Evolutionary conservation across 169 alveolate species (phyloP).

Genomic region (Babesia bovis): DNA sequence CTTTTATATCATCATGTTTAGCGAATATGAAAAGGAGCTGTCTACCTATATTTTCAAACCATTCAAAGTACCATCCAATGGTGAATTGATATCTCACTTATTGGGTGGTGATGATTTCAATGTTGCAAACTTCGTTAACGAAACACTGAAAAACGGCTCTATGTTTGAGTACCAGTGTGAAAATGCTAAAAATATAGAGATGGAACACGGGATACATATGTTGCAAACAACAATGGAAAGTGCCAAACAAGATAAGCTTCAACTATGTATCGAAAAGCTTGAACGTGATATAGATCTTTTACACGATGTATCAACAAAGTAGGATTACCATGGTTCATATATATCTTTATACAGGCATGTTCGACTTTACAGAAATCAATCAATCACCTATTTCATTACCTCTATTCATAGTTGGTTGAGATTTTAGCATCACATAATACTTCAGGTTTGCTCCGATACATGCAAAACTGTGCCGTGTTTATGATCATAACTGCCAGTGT

Average conservation of each 20-base stretch:
- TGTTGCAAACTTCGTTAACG: not conserved
- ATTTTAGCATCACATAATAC: no score
- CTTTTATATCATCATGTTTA: no score
- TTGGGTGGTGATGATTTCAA: conserved; percentile 21
- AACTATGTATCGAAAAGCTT: not conserved
- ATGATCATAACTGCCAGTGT: conserved; percentile 15
- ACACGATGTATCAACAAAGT: conserved; percentile 14
- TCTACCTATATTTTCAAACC: not conserved
- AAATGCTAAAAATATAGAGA: not conserved
- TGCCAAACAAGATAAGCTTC: not conserved
- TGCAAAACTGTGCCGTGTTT: conserved; percentile 6
- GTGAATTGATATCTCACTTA: conserved; percentile 11
- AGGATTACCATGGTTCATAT: not conserved
- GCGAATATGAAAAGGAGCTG: not conserved
- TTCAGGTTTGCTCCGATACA: conserved; percentile 6
- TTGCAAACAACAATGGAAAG: not conserved
- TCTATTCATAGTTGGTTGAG: conserved; percentile 10
- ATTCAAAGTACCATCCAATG: conserved; percentile 21
- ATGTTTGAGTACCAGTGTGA: not conserved
- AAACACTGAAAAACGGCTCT: not conserved
- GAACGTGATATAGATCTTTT: conserved; percentile 33
- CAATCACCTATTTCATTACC: conserved; percentile 10
- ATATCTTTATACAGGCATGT: not conserved
- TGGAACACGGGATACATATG: conserved; percentile 8
- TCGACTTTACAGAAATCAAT: conserved; percentile 12